These are phyloP conservation scores for Euphorbia celastroides DNA, from an alignment of 441 rosid genomes.

Conservation along the genomic window DNA sequence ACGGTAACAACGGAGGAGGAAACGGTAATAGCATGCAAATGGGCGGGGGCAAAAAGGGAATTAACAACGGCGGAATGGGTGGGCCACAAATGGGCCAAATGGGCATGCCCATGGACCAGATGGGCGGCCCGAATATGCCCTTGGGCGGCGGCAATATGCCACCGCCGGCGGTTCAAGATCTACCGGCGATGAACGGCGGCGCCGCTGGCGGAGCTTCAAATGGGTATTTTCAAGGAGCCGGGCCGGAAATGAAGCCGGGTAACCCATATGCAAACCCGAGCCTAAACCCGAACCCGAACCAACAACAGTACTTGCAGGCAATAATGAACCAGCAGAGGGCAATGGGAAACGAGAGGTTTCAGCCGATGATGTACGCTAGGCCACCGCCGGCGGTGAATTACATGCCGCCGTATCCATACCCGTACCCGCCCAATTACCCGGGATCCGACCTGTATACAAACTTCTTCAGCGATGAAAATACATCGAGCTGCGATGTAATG, in stretches of 20 bases:
- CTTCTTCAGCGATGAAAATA: constrained; percentile 79
- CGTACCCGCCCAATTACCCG: constrained; percentile 26
- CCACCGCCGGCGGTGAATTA: constrained; percentile 82
- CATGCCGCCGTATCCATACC: constrained; percentile 54
- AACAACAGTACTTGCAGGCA: constrained; percentile 57
- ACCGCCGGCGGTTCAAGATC: constrained; percentile 73
- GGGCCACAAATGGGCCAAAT: constrained; percentile 45
- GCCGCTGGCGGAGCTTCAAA: constrained; percentile 27
- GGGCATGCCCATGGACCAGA: constrained; percentile 37
- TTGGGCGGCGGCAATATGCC: constrained; percentile 41
- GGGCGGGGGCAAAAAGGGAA: constrained; percentile 34
- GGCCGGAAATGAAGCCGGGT: constrained; percentile 54
- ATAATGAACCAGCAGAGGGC: constrained; percentile 81
- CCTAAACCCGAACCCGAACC: constrained; percentile 47
- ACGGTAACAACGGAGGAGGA: constrained; percentile 29
- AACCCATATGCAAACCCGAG: constrained; percentile 52
- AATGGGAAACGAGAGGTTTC: constrained; percentile 71
- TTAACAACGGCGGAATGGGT: constrained; percentile 31
- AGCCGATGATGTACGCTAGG: constrained; percentile 88
- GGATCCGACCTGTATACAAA: constrained; percentile 45
- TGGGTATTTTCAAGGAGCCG: constrained; percentile 67
- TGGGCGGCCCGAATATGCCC: constrained; percentile 37
- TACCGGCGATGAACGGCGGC: constrained; percentile 46
- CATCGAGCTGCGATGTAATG: constrained; percentile 83
- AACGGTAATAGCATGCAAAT: constrained; percentile 23